These are phyloP conservation scores for Saussurea involucrata DNA, from an alignment of 129 eudicot genomes.

Conservation along the genomic window DNA sequence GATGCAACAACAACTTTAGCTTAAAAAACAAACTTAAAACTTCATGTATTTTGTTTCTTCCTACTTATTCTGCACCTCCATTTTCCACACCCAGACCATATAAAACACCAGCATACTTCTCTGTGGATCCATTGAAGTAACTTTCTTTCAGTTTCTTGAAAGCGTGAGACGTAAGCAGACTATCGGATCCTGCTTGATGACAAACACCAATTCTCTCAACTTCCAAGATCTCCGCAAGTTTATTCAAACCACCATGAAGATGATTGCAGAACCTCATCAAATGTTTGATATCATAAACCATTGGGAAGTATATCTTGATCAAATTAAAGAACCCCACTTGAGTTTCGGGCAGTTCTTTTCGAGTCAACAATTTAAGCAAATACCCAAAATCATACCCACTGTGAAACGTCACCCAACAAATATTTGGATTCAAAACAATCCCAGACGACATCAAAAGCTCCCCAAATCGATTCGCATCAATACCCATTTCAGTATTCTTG, in stretches of 20 bases:
- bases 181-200: conserved; percentile 65
- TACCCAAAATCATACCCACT: conserved; percentile 62
- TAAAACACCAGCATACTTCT: conserved; percentile 46
- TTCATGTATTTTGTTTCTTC: background rate
- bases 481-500: conserved; percentile 30
- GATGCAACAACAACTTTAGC: conserved; percentile 9
- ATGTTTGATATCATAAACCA: conserved; percentile 49
- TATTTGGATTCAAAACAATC: conserved; percentile 40
- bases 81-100: conserved; percentile 41
- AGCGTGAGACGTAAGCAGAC: conserved; percentile 40
- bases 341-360: conserved; percentile 37
- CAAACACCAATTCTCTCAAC: conserved; percentile 41
- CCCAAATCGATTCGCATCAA: conserved; percentile 36
- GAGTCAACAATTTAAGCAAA: conserved; percentile 47
- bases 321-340: conserved; percentile 43
- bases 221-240: conserved; percentile 38
- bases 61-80: conserved; percentile 21
- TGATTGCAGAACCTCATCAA: conserved; percentile 39
- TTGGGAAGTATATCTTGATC: conserved; percentile 43
- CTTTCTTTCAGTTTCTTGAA: conserved; percentile 46
- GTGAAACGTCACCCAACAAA: conserved; percentile 57
- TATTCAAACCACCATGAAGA: conserved; percentile 56
- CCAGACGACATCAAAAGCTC: conserved; percentile 68
- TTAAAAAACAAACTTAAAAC: conserved; percentile 7
- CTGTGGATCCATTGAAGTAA: conserved; percentile 32